Percentiles rank a stretch among this genome's conserved stretches.
Evolutionary conservation across 495 filamentous ascomycete species (phyloP).

Genomic region (Trichocladium uniseriatum): DNA sequence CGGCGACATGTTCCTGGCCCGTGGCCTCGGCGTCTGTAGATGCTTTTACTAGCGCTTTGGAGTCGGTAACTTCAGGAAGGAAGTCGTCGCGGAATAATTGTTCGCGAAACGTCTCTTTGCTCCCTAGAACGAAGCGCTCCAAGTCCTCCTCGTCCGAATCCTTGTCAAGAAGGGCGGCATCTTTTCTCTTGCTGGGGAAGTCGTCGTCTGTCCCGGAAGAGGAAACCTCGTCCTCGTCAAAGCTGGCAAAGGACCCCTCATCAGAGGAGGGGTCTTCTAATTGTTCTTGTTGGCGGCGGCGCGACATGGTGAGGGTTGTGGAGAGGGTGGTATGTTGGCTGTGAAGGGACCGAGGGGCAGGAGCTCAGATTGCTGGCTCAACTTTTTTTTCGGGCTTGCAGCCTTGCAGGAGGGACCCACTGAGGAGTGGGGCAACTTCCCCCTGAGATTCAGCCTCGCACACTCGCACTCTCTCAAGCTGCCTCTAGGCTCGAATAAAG

Average conservation of each 20-base stretch:
- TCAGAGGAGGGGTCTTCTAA: constrained; percentile 17
- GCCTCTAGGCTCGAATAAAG: too few species aligned
- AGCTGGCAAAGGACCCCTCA: constrained; percentile 26
- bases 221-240: constrained; percentile 26
- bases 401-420: constrained; percentile 19
- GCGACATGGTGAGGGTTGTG: constrained; percentile 4
- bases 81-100: constrained; percentile 48
- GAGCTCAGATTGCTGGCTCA: constrained; percentile 3
- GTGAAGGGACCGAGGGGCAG: constrained; percentile 9
- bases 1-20: constrained; percentile 45
- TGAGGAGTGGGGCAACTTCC: background rate
- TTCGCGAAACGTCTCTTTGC: constrained; percentile 66
- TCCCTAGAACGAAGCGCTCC: constrained; percentile 77
- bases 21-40: constrained; percentile 20
- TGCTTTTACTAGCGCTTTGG: constrained; percentile 26
- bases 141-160: constrained; percentile 76
- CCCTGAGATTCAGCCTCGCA: constrained; percentile 10
- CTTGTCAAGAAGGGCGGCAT: constrained; percentile 41
- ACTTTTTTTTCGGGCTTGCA: constrained; percentile 27
- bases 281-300: constrained; percentile 13
- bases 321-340: background rate
- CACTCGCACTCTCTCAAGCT: background rate
- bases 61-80: constrained; percentile 20
- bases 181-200: background rate
- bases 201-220: constrained; percentile 21